Conservation (phyloP, 2,329 filamentous ascomycete genomes). For the Ceratocystis diversiconidia region DNA sequence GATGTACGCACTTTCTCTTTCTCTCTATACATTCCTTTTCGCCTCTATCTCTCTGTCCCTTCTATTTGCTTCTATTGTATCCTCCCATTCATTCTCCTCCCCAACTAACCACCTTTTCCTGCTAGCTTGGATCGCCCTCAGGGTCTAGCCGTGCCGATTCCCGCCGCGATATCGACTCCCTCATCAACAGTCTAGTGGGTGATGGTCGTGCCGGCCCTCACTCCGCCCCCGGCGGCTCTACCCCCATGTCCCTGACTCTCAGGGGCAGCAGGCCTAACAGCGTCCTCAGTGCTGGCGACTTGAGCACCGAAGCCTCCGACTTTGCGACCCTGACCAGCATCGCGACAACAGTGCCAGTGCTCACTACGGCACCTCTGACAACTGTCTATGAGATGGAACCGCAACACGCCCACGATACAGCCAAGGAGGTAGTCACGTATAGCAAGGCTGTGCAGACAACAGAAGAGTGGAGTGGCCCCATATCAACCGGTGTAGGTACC, state of each 20-base stretch:
- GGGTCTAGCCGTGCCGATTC: conserved; percentile 42
- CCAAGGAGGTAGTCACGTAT: conserved; percentile 82
- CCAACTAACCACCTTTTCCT: not conserved
- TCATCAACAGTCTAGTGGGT: conserved; percentile 73
- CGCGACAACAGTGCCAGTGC: conserved; percentile 44
- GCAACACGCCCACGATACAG: conserved; percentile 34
- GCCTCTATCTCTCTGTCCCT: conserved; percentile 4
- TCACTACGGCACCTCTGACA: conserved; percentile 58
- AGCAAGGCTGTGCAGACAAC: conserved; percentile 92
- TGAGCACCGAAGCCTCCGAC: conserved; percentile 62
- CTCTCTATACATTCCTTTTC: not conserved
- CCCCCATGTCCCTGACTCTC: conserved; percentile 42
- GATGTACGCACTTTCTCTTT: conserved; percentile 45
- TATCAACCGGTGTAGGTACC: conserved; percentile 19
- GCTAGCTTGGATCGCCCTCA: conserved; percentile 13
- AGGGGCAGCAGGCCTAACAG: conserved; percentile 72
- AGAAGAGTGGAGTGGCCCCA: conserved; percentile 50
- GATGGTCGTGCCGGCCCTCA: conserved; percentile 60
- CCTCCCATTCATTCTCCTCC: conserved; percentile 5
- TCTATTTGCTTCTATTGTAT: no score
- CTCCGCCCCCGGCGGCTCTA: conserved; percentile 43
- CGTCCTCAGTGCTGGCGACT: conserved; percentile 65
- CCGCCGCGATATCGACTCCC: conserved; percentile 64
- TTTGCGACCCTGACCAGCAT: conserved; percentile 35
- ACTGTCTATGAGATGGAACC: conserved; percentile 72